Base-by-base conservation (phyloP, 1,284 basidiomycete species). In the Fomitopsis schrenkii region DNA sequence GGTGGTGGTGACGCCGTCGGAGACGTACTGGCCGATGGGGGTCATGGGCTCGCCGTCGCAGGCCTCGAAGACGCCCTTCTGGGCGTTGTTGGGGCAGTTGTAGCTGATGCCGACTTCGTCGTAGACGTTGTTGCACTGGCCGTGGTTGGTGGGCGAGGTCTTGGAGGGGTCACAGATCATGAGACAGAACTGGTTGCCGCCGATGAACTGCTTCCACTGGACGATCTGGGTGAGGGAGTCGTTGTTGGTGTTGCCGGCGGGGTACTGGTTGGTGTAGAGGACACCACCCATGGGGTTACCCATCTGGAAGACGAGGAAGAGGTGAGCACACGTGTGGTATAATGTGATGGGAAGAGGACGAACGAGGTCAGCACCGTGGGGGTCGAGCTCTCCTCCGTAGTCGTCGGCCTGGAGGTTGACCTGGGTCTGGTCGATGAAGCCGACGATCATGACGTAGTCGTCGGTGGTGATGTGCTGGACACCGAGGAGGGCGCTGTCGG, bases 311-410 rank as follows among this genome's bases (percentile, higher is more conserved):
- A 28, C 22, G 22, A 22, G 22, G 17, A 12, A 10, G 17, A 5
- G 8, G n/a, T 44, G 7, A 62, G 53, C 22, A 45, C 28, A 28
- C 28, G 14, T 14, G 26, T 22, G 8, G 6, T 9, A 5, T 26
- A n/a, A n/a, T n/a, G 15, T 17, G 9, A 14, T 3, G 12, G 8
- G 0, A 22, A 8, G 57, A 26, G 36, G 30, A 64, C 78, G 70
- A 55, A 72, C 71, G 42, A 69, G 58, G 58, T 72, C 67, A 7
- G 58, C 59, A 63, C 86, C 86, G 63, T 84, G 79, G 59, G 84
- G 81, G 69, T 88, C 87, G 45, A 88, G 76, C 71, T 90, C 87
- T 59, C 89, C 89, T 69, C 90, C 90, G 26, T 69, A 82, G 68
- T 93, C 90, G n/a, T 66, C 75, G 0, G 71, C 35, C 9, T 70